Evolutionary conservation across 2,329 filamentous ascomycete species (phyloP).

Genomic region (Bertia moriformis): DNA sequence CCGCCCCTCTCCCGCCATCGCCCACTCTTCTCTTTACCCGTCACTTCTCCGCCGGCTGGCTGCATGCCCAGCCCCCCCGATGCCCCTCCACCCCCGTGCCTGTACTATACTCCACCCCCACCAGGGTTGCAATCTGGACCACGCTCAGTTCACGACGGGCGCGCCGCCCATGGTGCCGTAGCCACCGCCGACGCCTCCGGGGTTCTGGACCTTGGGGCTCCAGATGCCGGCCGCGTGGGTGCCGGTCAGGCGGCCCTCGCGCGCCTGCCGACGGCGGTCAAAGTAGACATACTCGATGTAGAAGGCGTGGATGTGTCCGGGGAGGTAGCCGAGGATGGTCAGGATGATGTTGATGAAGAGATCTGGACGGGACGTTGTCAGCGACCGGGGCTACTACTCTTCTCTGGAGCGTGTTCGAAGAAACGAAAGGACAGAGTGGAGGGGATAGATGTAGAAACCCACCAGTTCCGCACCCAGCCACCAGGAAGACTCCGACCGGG

Average conservation of each 20-base stretch:
- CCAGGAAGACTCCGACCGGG: constrained; percentile 46
- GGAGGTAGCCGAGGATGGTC: constrained; percentile 55
- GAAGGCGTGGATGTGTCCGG: constrained; percentile 68
- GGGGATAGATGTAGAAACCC: too few species aligned
- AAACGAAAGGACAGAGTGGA: background rate
- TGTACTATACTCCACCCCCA: too few species aligned
- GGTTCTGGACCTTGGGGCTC: constrained; percentile 56
- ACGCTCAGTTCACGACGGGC: too few species aligned
- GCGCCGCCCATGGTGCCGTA: too few species aligned
- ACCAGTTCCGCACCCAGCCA: constrained; percentile 48
- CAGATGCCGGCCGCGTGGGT: constrained; percentile 54
- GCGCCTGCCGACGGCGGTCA: constrained; percentile 50
- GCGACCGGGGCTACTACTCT: background rate
- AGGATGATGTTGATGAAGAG: constrained; percentile 53
- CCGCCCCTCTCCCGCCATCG: too few species aligned
- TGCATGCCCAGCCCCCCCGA: too few species aligned
- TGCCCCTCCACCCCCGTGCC: too few species aligned
- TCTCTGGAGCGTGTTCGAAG: background rate
- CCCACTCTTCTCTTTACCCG: too few species aligned
- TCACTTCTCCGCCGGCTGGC: too few species aligned
- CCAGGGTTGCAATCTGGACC: too few species aligned
- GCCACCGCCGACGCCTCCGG: constrained; percentile 56
- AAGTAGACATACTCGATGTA: constrained; percentile 76
- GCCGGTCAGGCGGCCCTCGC: constrained; percentile 36
- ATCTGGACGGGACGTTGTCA: constrained; percentile 18